Percentiles rank a stretch among this genome's conserved stretches.
These are phyloP conservation scores for Casuarina cunninghamiana DNA, from an alignment of 306 rosid species.

Conservation along the genomic window DNA sequence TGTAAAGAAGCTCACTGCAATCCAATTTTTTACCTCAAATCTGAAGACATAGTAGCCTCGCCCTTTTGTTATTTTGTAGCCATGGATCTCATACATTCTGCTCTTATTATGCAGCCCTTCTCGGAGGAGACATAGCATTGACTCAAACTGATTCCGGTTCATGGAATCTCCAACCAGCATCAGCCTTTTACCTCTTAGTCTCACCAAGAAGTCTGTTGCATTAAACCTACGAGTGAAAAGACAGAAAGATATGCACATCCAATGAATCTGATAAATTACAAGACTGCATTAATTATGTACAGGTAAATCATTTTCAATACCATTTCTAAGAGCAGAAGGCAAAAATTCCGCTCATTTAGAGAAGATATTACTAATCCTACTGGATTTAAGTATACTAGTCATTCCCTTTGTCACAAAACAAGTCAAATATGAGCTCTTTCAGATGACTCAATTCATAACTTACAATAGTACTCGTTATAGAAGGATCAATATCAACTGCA, in stretches of 20 bases:
- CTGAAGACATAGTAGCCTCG: constrained; percentile 83
- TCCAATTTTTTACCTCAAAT: constrained; percentile 55
- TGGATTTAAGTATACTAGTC: background rate
- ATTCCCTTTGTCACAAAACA: constrained; percentile 19
- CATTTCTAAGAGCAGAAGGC: background rate
- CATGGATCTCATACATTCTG: constrained; percentile 79
- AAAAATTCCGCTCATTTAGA: constrained; percentile 4
- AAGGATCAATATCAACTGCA: background rate
- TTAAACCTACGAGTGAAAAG: constrained; percentile 66
- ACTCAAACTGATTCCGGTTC: constrained; percentile 95
- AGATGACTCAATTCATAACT: constrained; percentile 12
- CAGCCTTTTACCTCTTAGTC: constrained; percentile 73
- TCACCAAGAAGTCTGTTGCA: constrained; percentile 82
- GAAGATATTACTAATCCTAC: constrained; percentile 13
- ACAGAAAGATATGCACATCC: constrained; percentile 16
- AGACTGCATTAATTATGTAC: constrained; percentile 6
- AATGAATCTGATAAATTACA: constrained; percentile 24
- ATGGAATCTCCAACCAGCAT: constrained; percentile 96
- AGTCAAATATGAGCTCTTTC: constrained; percentile 8
- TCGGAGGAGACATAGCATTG: constrained; percentile 76
- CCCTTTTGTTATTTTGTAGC: constrained; percentile 87
- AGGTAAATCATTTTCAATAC: constrained; percentile 17
- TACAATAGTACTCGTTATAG: background rate
- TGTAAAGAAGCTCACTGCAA: background rate
- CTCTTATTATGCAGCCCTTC: constrained; percentile 80